Conservation (phyloP, 768 basidiomycete genomes). For the Rhizopogon vinicolor region DNA sequence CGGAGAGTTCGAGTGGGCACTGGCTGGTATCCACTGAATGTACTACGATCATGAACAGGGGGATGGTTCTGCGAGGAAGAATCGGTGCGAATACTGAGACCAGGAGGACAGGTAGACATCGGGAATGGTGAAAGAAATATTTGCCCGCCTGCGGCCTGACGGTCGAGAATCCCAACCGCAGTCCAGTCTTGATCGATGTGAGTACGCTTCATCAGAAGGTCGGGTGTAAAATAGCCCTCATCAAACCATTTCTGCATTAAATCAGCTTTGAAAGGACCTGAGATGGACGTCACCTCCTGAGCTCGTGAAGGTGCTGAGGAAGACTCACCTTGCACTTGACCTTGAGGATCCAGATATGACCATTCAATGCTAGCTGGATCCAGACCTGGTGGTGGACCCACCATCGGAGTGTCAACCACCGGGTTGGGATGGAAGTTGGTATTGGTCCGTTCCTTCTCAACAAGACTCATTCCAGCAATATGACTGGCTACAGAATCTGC, state of each 20-base stretch:
- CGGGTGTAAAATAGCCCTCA: conserved; percentile 81
- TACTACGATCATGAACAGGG: conserved; percentile 31
- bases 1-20: conserved; percentile 57
- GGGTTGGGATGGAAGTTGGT: conserved; percentile 5
- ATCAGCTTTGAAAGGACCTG: conserved; percentile 86
- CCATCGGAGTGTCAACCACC: conserved; percentile 10
- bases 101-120: conserved; percentile 44
- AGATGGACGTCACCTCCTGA: not conserved
- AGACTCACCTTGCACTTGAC: conserved; percentile 79
- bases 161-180: conserved; percentile 55
- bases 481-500: conserved; percentile 6
- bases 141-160: conserved; percentile 47
- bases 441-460: conserved; percentile 5
- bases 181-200: conserved; percentile 65
- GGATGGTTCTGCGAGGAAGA: conserved; percentile 39
- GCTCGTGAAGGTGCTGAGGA: not conserved
- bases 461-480: conserved; percentile 14
- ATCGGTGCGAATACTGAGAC: conserved; percentile 45
- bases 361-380: conserved; percentile 71
- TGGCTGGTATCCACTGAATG: conserved; percentile 57
- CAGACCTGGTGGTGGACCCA: conserved; percentile 41
- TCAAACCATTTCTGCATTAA: conserved; percentile 95
- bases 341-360: conserved; percentile 91
- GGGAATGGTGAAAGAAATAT: conserved; percentile 57
- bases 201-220: conserved; percentile 82